These are phyloP conservation scores for Leccinum rimulosum DNA, from an alignment of 768 basidiomycete species.

Conservation along the genomic window DNA sequence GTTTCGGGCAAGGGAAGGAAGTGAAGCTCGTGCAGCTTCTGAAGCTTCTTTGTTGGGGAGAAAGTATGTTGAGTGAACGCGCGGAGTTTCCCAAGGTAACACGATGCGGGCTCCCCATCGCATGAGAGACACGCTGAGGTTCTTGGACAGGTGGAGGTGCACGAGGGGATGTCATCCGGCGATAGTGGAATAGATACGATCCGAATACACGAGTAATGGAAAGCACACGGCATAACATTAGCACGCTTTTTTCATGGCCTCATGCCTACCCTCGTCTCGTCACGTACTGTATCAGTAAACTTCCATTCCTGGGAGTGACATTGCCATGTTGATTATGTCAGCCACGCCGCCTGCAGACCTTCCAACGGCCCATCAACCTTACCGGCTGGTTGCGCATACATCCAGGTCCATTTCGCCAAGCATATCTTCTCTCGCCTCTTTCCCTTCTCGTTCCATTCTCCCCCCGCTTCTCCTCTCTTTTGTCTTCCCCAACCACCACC, in stretches of 20 bases:
- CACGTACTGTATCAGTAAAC: not conserved
- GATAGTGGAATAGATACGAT: slow-evolving; percentile 16
- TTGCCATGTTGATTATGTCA: slow-evolving; percentile 31
- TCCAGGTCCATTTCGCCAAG: slow-evolving; percentile 20
- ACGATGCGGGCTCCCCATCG: slow-evolving; percentile 7
- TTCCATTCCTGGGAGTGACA: slow-evolving; percentile 13
- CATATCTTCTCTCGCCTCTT: slow-evolving; percentile 7
- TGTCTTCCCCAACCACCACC: not conserved
- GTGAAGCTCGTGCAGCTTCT: slow-evolving; percentile 84
- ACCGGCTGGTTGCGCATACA: slow-evolving; percentile 29
- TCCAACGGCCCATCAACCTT: slow-evolving; percentile 28
- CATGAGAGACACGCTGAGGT: slow-evolving; percentile 26
- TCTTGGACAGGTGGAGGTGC: slow-evolving; percentile 31
- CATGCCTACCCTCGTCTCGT: not conserved
- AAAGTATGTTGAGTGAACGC: slow-evolving; percentile 70
- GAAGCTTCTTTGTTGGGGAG: slow-evolving; percentile 87
- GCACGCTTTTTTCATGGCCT: not conserved
- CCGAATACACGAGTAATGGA: slow-evolving; percentile 25
- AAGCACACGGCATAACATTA: slow-evolving; percentile 2
- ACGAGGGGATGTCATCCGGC: slow-evolving; percentile 21
- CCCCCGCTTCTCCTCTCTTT: not conserved
- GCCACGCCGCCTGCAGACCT: slow-evolving; percentile 23
- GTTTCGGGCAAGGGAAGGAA: slow-evolving; percentile 87
- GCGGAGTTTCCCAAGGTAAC: slow-evolving; percentile 79
- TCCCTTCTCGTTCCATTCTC: not conserved